These are phyloP conservation scores for Gryganskiella cystojenkinii DNA, from an alignment of 192 early-diverging fungal species.

Conservation along the genomic window DNA sequence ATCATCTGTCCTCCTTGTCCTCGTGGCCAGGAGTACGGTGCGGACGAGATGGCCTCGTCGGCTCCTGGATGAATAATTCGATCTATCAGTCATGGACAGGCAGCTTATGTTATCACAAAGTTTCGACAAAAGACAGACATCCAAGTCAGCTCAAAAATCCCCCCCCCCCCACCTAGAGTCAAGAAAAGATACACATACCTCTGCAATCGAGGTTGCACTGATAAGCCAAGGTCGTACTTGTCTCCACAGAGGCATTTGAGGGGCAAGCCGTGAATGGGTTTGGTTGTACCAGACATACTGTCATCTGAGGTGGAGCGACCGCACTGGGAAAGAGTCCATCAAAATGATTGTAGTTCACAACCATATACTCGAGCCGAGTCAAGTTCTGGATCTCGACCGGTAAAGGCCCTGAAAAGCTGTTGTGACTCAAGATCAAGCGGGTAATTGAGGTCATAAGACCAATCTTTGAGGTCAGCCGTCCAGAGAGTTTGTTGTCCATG, in stretches of 20 bases:
- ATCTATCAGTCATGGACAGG: too few relatives aligned
- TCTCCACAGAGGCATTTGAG: constrained; percentile 18
- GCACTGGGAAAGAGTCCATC: constrained; percentile 27
- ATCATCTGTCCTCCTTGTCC: too few relatives aligned
- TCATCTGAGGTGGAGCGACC: constrained; percentile 4
- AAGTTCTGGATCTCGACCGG: constrained; percentile 34
- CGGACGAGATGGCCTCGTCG: constrained; percentile 2
- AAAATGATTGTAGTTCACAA: constrained; percentile 34
- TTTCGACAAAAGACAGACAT: neutral
- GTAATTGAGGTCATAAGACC: constrained; percentile 19
- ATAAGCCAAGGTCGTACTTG: constrained; percentile 20
- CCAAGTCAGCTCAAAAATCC: neutral
- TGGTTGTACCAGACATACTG: constrained; percentile 34
- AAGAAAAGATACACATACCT: constrained; percentile 7
- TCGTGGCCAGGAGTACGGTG: too few relatives aligned
- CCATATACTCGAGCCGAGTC: constrained; percentile 24
- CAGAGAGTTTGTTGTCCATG: constrained; percentile 17
- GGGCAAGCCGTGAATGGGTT: constrained; percentile 24
- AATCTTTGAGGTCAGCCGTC: constrained; percentile 8
- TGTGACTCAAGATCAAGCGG: constrained; percentile 27
- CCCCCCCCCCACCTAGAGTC: too few relatives aligned
- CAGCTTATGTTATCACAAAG: too few relatives aligned
- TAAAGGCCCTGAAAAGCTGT: constrained; percentile 19
- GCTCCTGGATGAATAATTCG: constrained; percentile 35
- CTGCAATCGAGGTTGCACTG: constrained; percentile 38